These are phyloP conservation scores for Tympanopsis confertula DNA, from an alignment of 2,329 filamentous ascomycete species.

Conservation along the genomic window DNA sequence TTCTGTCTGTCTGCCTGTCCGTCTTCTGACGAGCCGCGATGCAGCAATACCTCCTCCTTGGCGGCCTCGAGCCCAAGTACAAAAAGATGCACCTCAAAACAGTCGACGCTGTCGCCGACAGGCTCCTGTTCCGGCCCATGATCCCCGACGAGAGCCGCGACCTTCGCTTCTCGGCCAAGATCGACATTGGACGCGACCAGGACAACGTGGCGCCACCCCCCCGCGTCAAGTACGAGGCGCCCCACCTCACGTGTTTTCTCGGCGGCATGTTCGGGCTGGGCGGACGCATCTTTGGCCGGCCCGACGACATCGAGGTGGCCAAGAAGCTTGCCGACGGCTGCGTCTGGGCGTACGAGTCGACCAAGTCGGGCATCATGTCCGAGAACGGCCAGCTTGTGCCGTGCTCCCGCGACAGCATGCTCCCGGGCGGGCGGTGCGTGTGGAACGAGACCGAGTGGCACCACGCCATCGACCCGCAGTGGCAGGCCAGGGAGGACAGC, in stretches of 20 bases:
- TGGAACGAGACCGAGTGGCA: slow-evolving; percentile 41
- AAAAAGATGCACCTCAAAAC: slow-evolving; percentile 58
- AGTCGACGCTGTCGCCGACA: slow-evolving; percentile 56
- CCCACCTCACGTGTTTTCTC: slow-evolving; percentile 56
- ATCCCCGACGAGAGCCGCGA: slow-evolving; percentile 50
- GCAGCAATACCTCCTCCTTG: slow-evolving; percentile 62
- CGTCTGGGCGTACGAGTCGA: slow-evolving; percentile 56
- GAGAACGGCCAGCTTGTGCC: slow-evolving; percentile 36
- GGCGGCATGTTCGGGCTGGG: slow-evolving; percentile 61
- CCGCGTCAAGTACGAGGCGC: slow-evolving; percentile 50
- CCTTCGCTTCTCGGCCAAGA: slow-evolving; percentile 62
- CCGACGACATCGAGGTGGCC: slow-evolving; percentile 50
- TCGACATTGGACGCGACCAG: slow-evolving; percentile 31
- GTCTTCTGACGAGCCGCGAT: slow-evolving; percentile 8
- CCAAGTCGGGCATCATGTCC: slow-evolving; percentile 52
- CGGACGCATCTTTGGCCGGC: slow-evolving; percentile 46
- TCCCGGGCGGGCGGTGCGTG: too few species aligned
- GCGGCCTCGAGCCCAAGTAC: slow-evolving; percentile 64
- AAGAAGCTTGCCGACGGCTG: slow-evolving; percentile 56
- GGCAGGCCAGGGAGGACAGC: slow-evolving; percentile 26
- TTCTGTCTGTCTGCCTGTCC: slow-evolving; percentile 2
- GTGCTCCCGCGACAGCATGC: slow-evolving; percentile 31
- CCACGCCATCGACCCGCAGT: slow-evolving; percentile 32
- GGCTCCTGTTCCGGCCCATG: slow-evolving; percentile 71
- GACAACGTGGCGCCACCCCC: slow-evolving; percentile 23